A percentile compares a stretch with the other conserved stretches of the same genome.
Evolutionary conservation across 2,329 filamentous ascomycete genomes (phyloP).

Genomic region (Trichophyton verrucosum): DNA sequence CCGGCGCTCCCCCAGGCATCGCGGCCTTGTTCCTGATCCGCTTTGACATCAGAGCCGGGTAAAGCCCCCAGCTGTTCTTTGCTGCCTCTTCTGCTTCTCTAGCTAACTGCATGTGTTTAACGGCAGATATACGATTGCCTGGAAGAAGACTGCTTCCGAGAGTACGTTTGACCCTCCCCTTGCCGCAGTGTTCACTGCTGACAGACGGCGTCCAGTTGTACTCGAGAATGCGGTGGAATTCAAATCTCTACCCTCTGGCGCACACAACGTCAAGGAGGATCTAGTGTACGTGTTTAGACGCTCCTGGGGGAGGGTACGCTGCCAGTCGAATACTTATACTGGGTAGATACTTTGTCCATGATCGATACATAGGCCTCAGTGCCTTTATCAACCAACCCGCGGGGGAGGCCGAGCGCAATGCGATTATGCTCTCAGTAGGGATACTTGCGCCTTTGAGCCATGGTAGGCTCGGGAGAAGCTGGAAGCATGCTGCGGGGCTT

Average conservation of each 20-base stretch:
- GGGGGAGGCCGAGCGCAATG: constrained; percentile 67
- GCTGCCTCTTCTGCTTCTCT: neutral
- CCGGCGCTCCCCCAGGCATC: constrained; percentile 39
- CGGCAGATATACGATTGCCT: constrained; percentile 65
- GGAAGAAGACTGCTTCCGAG: constrained; percentile 62
- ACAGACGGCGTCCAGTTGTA: constrained; percentile 25
- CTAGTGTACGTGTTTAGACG: constrained; percentile 41
- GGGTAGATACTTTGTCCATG: constrained; percentile 81
- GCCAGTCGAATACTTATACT: neutral
- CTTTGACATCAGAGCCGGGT: constrained; percentile 87
- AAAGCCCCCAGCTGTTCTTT: constrained; percentile 23
- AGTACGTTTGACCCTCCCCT: constrained; percentile 36
- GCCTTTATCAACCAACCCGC: constrained; percentile 79
- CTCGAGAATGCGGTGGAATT: constrained; percentile 87
- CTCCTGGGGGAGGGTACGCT: neutral
- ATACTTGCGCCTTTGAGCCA: constrained; percentile 75
- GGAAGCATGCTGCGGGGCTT: constrained; percentile 70
- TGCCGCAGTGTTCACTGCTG: neutral
- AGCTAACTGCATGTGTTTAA: neutral
- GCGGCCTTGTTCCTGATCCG: constrained; percentile 77
- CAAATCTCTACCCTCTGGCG: constrained; percentile 85
- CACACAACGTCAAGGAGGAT: constrained; percentile 80
- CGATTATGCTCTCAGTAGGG: constrained; percentile 84
- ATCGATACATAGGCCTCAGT: constrained; percentile 71
- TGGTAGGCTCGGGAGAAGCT: constrained; percentile 73